Evolutionary conservation across 202 grass and related monocot genomes (phyloP), one percentile per base, ranked within the genome.

Genomic region (Saccharum hybrid): DNA sequence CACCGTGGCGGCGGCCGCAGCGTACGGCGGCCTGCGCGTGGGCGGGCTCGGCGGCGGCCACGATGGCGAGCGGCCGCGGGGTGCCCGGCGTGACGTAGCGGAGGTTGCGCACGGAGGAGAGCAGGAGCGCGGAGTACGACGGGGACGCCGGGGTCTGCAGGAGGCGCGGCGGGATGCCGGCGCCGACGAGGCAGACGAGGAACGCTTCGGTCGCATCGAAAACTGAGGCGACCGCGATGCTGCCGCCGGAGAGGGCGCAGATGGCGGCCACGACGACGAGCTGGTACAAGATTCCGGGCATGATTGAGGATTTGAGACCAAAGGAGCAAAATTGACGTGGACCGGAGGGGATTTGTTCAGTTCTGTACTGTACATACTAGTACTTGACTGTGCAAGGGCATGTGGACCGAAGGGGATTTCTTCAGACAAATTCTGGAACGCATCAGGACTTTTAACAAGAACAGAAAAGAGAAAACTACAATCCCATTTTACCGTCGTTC

Each of bases 41-140:
- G 67, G 66, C 82, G 7, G 87, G 62, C 23, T 75, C 31, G 2
- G 86, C 72, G 14, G 89, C 84, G n/a, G 68, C 64, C n/a, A 94
- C 51, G 70, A 94, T 82, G 68, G 66, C 78, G 13, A 85, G 1
- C 31, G 92, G 92, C 22, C 73, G 78, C n/a, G 82, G 41, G 63
- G 78, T 81, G 19, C 71, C 43, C 1, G 81, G 66, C 34, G 84
- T 71, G 7, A 80, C 31, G 81, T 93, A 93, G 30, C 67, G 78
- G 14, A 84, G 81, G 83, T 96, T 96, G 52, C 81, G 26, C 42
- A 93, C 77, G 48, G 90, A 89, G n/a, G 86, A 91, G 12, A 75
- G 62, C 2, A 93, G 72, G 22, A 88, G 16, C n/a, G 75, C 16
- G 15, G 19, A 40, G 83, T 89, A 96, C 8, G 86, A 89, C 43